Percentiles rank a stretch among this genome's conserved stretches.
Evolutionary conservation across 495 filamentous ascomycete species (phyloP).

Genomic region (Aspergillus diversus): DNA sequence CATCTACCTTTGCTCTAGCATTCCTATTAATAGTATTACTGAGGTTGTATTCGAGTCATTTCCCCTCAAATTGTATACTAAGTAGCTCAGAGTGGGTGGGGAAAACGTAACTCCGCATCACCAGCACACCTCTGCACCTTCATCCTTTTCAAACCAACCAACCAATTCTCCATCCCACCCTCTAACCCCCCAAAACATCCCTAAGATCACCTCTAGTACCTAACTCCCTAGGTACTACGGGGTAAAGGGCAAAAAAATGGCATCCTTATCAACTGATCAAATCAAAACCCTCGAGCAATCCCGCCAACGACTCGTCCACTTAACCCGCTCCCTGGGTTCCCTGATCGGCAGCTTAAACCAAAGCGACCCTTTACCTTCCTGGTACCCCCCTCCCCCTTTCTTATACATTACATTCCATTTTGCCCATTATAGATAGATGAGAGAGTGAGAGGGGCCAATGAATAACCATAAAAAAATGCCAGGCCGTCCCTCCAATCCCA

Average conservation of each 20-base stretch:
- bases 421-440: not conserved
- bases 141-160: not conserved
- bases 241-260: constrained; percentile 25
- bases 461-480: not conserved
- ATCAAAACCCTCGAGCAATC: constrained; percentile 75
- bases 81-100: not conserved
- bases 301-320: constrained; percentile 70
- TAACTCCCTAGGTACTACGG: not conserved
- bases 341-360: constrained; percentile 57
- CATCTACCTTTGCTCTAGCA: too few relatives aligned
- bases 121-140: not conserved
- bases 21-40: not conserved
- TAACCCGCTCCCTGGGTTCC: constrained; percentile 67
- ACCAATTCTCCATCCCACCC: not conserved
- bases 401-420: not conserved
- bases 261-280: constrained; percentile 56
- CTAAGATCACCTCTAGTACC: not conserved
- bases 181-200: too few relatives aligned
- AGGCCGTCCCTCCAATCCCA: constrained; percentile 74
- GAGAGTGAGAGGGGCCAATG: too few relatives aligned
- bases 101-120: constrained; percentile 1
- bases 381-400: constrained; percentile 41
- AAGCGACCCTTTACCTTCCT: constrained; percentile 62
- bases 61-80: too few relatives aligned
- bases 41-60: too few relatives aligned